Percentiles rank a stretch among this genome's conserved stretches.
phyloP scores from a whole-genome alignment of 176 grass and related monocot species.

The Zoysia pacifica region DNA sequence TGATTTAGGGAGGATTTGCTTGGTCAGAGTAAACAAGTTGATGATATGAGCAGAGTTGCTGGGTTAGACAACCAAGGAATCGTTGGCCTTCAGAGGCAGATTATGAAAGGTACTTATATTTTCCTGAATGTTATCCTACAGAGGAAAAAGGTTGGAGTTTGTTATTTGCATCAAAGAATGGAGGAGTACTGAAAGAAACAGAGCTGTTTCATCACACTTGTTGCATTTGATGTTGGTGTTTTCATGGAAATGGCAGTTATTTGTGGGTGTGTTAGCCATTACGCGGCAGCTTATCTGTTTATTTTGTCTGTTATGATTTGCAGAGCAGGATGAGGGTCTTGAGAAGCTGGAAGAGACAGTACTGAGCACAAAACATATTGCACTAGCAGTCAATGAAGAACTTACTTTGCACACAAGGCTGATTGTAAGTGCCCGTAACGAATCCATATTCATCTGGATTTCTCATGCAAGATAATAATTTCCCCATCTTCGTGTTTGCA shows the following conservation, averaged over 20 bases:
- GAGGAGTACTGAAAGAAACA: not conserved
- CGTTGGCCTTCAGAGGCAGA: constrained; percentile 93
- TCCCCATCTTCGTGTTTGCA: constrained; percentile 46
- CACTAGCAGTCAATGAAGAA: constrained; percentile 95
- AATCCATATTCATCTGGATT: not conserved
- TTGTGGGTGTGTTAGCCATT: not conserved
- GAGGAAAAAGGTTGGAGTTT: constrained; percentile 27
- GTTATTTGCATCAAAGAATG: constrained; percentile 1
- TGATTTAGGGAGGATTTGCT: constrained; percentile 82
- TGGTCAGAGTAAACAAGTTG: constrained; percentile 71
- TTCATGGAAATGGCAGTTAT: not conserved
- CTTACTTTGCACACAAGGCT: constrained; percentile 86
- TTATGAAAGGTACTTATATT: constrained; percentile 72
- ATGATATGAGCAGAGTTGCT: constrained; percentile 79
- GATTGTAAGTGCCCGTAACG: constrained; percentile 62
- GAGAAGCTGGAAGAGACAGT: constrained; percentile 95
- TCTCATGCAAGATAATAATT: constrained; percentile 21
- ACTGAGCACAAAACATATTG: constrained; percentile 94
- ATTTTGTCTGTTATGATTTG: constrained; percentile 8
- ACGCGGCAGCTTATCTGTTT: not conserved
- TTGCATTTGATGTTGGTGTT: too few species aligned
- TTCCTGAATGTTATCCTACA: not conserved
- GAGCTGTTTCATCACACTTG: too few species aligned
- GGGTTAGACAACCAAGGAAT: constrained; percentile 93
- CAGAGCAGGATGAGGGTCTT: constrained; percentile 94